Base-by-base conservation (phyloP, 257 asterid species). In the Solanum chiquidenum region DNA sequence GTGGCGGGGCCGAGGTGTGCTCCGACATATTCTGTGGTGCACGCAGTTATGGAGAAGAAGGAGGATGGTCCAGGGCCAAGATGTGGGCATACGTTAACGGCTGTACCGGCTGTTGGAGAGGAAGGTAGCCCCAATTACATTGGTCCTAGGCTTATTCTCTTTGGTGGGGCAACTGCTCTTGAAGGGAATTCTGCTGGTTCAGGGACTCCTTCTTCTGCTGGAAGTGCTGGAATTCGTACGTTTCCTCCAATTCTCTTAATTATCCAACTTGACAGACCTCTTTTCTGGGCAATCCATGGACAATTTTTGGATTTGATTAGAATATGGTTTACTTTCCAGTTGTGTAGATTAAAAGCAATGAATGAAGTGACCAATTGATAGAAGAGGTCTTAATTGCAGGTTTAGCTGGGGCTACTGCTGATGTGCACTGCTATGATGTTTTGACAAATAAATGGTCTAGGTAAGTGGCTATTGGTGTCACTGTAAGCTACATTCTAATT, bases 11-110 rank as follows among this genome's bases (percentile, higher is more conserved):
- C 99, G 44, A 94, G 99, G 74, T 95, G 97, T 89, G 99, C 99
- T 86, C 99, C 99, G 25, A 92, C 93, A 12, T 95, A 95, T 76
- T 89, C 91, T 68, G 96, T 94, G 88, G 99, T 95, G 91, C 92
- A 91, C 83, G 96, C 99, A 49, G 86, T 93, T 89, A 66, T 95
- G 23, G 99, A 95, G 89, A 93, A 94, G 94, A 90, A 95, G 93
- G 99, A 95, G 89, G 99, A 97, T 89, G 99, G 99, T 40, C 98
- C 99, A 21, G 99, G 99, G 44, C 97, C 99, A 25, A 86, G 98
- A 92, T 97, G 99, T 38, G 99, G 99, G 55, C 99, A 97, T 91
- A 97, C 99, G n/a, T 91, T 97, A 88, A 95, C 99, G 85, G 96
- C 99, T 25, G 95, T 97, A 86, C 98, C 98, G 52, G 98, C 99